Conservation (phyloP, 2,329 filamentous ascomycete species). For the Apiospora kogelbergensis region DNA sequence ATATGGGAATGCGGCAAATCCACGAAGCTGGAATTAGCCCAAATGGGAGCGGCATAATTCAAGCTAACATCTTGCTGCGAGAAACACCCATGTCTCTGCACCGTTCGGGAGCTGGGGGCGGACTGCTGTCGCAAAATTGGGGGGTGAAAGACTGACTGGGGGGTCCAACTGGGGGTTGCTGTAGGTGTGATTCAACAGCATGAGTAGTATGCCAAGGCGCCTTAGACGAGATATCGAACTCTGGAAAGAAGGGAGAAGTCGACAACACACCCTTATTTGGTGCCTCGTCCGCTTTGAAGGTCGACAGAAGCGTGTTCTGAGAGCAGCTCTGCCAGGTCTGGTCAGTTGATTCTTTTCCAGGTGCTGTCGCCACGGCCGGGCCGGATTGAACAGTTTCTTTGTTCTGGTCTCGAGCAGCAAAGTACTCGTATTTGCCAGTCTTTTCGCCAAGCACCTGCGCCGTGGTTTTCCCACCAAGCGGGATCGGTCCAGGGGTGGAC, state of each 20-base stretch:
- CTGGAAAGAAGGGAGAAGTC: conserved; percentile 10
- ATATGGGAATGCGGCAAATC: conserved; percentile 21
- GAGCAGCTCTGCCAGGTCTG: background rate
- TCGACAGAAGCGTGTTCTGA: background rate
- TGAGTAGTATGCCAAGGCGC: background rate
- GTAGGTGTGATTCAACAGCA: background rate
- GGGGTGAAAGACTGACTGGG: background rate
- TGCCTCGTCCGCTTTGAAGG: background rate
- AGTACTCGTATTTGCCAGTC: conserved; percentile 40
- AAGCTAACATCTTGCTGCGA: background rate
- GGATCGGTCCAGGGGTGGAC: conserved; percentile 28
- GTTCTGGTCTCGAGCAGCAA: conserved; percentile 40
- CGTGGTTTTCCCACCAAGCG: conserved; percentile 20
- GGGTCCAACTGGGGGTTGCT: conserved; percentile 18
- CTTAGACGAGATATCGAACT: conserved; percentile 7
- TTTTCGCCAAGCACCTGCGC: conserved; percentile 34
- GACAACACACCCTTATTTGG: background rate
- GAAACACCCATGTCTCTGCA: background rate
- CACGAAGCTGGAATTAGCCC: conserved; percentile 34
- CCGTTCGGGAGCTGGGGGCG: background rate
- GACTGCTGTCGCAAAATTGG: background rate
- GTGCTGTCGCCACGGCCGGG: background rate
- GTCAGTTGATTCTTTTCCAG: background rate
- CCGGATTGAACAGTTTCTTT: conserved; percentile 17
- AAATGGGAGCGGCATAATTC: background rate